These are phyloP conservation scores for Samsoniella hepiali DNA, from an alignment of 2,329 filamentous ascomycete species.

Conservation along the genomic window DNA sequence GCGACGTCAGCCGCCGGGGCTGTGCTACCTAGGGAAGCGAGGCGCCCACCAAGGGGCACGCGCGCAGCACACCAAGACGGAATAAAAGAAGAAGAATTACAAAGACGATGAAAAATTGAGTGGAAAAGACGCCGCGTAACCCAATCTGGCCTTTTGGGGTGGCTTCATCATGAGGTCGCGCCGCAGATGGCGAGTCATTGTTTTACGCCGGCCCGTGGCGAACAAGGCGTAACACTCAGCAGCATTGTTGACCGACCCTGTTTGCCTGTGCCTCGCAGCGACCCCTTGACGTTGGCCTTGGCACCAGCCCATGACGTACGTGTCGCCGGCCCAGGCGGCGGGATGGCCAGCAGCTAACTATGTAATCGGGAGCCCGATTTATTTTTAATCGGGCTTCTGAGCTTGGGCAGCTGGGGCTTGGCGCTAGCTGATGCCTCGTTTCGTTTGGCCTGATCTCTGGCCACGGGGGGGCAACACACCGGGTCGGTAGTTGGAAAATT, in stretches of 20 bases:
- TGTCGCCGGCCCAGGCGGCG: slow-evolving; percentile 10
- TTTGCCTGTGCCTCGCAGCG: not conserved
- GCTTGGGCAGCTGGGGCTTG: not conserved
- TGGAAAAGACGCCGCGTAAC: not conserved
- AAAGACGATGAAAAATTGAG: not conserved
- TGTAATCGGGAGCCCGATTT: not conserved
- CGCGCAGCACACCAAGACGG: not conserved
- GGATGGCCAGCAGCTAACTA: not conserved
- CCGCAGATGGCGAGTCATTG: slow-evolving; percentile 4
- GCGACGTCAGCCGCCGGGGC: slow-evolving; percentile 17
- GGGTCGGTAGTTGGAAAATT: not conserved
- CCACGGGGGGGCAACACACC: not conserved
- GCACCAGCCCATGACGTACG: slow-evolving; percentile 1
- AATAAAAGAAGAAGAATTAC: not conserved
- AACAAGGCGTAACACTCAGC: not conserved
- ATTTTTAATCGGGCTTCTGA: not conserved
- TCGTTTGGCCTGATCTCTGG: not conserved
- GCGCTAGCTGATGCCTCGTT: not conserved
- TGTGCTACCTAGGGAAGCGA: slow-evolving; percentile 7
- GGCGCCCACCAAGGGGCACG: not conserved
- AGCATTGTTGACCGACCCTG: too few species aligned
- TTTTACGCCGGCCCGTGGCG: slow-evolving; percentile 2
- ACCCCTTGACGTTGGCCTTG: not conserved
- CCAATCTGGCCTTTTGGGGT: not conserved
- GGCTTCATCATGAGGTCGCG: not conserved